Base-by-base conservation (phyloP, 495 filamentous ascomycete genomes). In the Oidiodendron maius region DNA sequence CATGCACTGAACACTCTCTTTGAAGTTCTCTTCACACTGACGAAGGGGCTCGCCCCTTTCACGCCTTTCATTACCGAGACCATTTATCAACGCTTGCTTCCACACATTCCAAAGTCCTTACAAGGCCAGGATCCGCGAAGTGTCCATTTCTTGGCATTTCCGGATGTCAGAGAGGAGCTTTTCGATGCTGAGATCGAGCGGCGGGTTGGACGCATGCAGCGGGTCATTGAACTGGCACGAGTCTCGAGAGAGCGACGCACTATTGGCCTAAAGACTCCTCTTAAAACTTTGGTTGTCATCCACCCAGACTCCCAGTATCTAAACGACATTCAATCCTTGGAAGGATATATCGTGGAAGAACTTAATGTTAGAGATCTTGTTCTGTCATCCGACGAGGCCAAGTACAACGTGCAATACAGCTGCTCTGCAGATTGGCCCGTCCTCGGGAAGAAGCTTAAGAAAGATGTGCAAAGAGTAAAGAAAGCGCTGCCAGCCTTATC, bases 1-100 rank as follows among this genome's bases (percentile, higher is more conserved):
- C 87, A 95, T 63, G 93, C 93, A 9, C 72, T 98, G 44, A 95
- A 96, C 64, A 93, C 93, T 6, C 81, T 98, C n/a, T 97, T 95
- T 56, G 91, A 96, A 69, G 88, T 96, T 42, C 74, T 98, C 10
- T 98, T 83, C 68, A 97, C 88, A 2, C 72, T 98, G 11, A 82
- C 84, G 57, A 76, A 90, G 26, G 87, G 84, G 12, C 74, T 98
- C 30, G 93, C 93, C 18, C 94, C 93, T 4, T 97, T 98, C 68
- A 95, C 86, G 1, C 93, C 94, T 2, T 98, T 97, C 73, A 70
- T 98, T 50, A 90, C 90, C 40, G 93, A 98, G 50, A 93, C 81
- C 58, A 95, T 98, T 68, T 98, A 96, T 69, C 77, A 77, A 52
- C 81, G 82, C 17, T 80, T 98, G n/a, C 77, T 88, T 10, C 87